phyloP scores from a whole-genome alignment of 2,329 filamentous ascomycete species.

The Myotisia sp. region DNA sequence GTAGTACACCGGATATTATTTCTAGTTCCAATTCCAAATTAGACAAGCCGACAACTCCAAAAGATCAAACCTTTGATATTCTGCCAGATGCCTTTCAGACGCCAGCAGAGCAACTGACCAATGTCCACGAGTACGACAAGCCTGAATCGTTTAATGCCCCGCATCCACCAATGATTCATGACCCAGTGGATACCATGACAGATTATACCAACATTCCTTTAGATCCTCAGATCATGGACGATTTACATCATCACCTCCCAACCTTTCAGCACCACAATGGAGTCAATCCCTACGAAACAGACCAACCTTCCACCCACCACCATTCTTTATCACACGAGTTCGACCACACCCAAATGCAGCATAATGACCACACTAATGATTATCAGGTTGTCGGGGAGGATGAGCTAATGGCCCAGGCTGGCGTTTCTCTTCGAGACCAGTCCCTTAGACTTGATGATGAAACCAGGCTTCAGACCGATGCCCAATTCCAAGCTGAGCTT shows the following conservation, averaged over 20 bases:
- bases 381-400: constrained; percentile 30
- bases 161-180: constrained; percentile 22
- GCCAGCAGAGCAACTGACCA: constrained; percentile 10
- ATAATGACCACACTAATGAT: constrained; percentile 25
- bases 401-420: constrained; percentile 23
- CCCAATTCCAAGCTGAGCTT: constrained; percentile 29
- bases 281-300: constrained; percentile 23
- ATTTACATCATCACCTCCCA: constrained; percentile 32
- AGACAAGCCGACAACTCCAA: constrained; percentile 9
- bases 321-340: constrained; percentile 24
- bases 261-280: constrained; percentile 27
- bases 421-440: constrained; percentile 22
- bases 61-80: constrained; percentile 8
- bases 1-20: constrained; percentile 8
- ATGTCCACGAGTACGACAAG: constrained; percentile 13
- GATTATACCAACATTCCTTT: constrained; percentile 40
- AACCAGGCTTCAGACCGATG: constrained; percentile 22
- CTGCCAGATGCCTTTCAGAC: constrained; percentile 10
- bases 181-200: constrained; percentile 25
- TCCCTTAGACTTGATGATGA: constrained; percentile 26
- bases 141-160: constrained; percentile 20
- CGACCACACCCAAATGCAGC: constrained; percentile 24
- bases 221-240: constrained; percentile 48
- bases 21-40: constrained; percentile 12
- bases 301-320: constrained; percentile 13